Evolutionary conservation across 441 rosid genomes (phyloP).

Genomic region (Capsella rubella): DNA sequence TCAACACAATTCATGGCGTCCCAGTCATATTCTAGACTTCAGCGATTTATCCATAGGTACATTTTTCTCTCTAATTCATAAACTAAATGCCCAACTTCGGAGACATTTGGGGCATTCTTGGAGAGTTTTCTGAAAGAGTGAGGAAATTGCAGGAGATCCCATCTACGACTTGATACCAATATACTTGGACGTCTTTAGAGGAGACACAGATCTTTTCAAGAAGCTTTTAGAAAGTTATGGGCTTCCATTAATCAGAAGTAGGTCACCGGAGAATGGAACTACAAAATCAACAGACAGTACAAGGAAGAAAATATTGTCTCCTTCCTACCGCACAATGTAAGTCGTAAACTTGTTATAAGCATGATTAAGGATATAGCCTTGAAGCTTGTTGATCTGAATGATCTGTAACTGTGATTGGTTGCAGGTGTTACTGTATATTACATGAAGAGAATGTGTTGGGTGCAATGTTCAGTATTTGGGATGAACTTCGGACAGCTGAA

Average conservation of each 20-base stretch:
- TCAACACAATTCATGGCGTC: slow-evolving; percentile 65
- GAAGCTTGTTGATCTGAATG: slow-evolving; percentile 1
- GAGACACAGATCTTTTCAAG: slow-evolving; percentile 71
- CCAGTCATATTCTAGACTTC: slow-evolving; percentile 84
- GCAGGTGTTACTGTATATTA: slow-evolving; percentile 92
- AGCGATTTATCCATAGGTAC: slow-evolving; percentile 81
- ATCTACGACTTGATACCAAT: slow-evolving; percentile 84
- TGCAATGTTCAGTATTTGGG: slow-evolving; percentile 82
- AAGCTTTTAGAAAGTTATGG: slow-evolving; percentile 74
- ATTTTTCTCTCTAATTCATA: slow-evolving; percentile 20
- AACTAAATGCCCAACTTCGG: background rate
- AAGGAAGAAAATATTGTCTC: slow-evolving; percentile 54
- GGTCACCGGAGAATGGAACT: slow-evolving; percentile 29
- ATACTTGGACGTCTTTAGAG: slow-evolving; percentile 85
- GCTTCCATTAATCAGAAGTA: slow-evolving; percentile 66
- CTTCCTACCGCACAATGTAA: slow-evolving; percentile 93
- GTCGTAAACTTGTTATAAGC: slow-evolving; percentile 35
- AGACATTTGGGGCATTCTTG: background rate
- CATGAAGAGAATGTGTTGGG: slow-evolving; percentile 91
- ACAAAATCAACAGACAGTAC: slow-evolving; percentile 29
- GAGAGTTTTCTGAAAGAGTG: slow-evolving; percentile 25
- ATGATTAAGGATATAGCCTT: background rate
- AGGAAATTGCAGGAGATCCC: slow-evolving; percentile 78
- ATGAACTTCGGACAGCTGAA: slow-evolving; percentile 63
- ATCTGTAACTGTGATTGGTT: slow-evolving; percentile 22